These are phyloP conservation scores for Pythium phragmitis DNA, from an alignment of 352 stramenopile genomes.

Conservation along the genomic window DNA sequence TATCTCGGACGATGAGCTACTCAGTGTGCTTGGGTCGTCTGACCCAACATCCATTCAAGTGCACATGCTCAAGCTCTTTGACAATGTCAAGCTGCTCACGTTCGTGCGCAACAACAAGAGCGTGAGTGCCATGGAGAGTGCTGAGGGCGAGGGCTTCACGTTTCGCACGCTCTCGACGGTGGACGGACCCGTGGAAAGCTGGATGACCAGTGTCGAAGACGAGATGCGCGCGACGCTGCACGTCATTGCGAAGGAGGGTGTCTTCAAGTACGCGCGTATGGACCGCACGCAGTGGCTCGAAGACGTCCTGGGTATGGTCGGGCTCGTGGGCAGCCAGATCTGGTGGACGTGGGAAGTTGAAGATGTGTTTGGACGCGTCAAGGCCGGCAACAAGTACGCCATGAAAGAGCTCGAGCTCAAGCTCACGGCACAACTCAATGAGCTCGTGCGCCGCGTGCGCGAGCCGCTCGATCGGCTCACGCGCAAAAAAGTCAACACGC, in stretches of 20 bases:
- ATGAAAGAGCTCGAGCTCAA: constrained; percentile 93
- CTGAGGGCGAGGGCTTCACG: constrained; percentile 88
- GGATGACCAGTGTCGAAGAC: constrained; percentile 92
- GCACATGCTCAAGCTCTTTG: constrained; percentile 95
- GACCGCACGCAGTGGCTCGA: constrained; percentile 88
- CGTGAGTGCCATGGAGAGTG: constrained; percentile 90
- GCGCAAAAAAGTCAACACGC: constrained; percentile 93
- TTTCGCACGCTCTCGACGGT: constrained; percentile 78
- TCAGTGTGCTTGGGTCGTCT: constrained; percentile 89
- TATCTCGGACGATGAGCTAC: constrained; percentile 92
- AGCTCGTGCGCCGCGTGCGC: constrained; percentile 90
- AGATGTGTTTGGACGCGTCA: constrained; percentile 90
- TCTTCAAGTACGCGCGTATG: constrained; percentile 90
- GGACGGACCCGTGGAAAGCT: constrained; percentile 91
- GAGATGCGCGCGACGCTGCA: constrained; percentile 90
- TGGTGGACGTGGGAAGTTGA: constrained; percentile 96
- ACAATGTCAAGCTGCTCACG: constrained; percentile 92
- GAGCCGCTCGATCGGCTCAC: constrained; percentile 80
- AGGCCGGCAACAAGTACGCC: constrained; percentile 90
- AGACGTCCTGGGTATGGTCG: constrained; percentile 91
- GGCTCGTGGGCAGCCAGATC: constrained; percentile 90
- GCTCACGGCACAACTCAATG: constrained; percentile 88
- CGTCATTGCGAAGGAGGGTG: constrained; percentile 90
- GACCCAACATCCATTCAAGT: constrained; percentile 92
- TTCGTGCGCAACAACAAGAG: constrained; percentile 91